Conservation (phyloP, 2,329 filamentous ascomycete species). For the Macroventuria anomochaeta region DNA sequence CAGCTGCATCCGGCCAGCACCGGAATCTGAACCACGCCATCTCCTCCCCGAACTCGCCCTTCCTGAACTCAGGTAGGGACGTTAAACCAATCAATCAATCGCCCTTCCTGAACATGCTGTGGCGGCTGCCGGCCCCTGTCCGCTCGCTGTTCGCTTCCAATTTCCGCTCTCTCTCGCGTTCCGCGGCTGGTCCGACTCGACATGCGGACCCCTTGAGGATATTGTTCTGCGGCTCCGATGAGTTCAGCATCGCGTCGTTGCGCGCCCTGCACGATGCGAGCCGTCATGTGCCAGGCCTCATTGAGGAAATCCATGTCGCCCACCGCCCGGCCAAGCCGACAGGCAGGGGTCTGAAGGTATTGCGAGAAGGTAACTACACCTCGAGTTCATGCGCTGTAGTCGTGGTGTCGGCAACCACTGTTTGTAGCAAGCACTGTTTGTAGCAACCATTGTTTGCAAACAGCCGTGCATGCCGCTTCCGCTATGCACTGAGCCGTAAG, state of each 20-base stretch:
- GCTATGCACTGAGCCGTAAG: too few relatives aligned
- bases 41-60: too few relatives aligned
- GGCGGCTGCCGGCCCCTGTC: slow-evolving; percentile 32
- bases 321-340: slow-evolving; percentile 78
- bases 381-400: neutral
- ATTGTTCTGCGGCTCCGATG: slow-evolving; percentile 92
- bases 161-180: slow-evolving; percentile 9
- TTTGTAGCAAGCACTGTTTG: too few relatives aligned
- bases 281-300: slow-evolving; percentile 30
- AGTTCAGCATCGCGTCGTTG: slow-evolving; percentile 83
- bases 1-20: neutral
- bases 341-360: slow-evolving; percentile 73
- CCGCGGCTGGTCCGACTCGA: neutral
- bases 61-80: too few relatives aligned
- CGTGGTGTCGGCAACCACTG: neutral
- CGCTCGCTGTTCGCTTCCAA: slow-evolving; percentile 24
- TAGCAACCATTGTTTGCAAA: too few relatives aligned
- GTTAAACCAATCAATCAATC: too few relatives aligned
- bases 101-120: slow-evolving; percentile 17
- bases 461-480: too few relatives aligned
- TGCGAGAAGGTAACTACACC: slow-evolving; percentile 65
- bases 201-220: slow-evolving; percentile 70
- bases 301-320: slow-evolving; percentile 81
- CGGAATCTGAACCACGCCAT: neutral
- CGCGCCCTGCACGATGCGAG: slow-evolving; percentile 70